Evolutionary conservation across 1,284 basidiomycete species (phyloP), one percentile per base, ranked within the genome.

Genomic region (Rhodofomes roseus): DNA sequence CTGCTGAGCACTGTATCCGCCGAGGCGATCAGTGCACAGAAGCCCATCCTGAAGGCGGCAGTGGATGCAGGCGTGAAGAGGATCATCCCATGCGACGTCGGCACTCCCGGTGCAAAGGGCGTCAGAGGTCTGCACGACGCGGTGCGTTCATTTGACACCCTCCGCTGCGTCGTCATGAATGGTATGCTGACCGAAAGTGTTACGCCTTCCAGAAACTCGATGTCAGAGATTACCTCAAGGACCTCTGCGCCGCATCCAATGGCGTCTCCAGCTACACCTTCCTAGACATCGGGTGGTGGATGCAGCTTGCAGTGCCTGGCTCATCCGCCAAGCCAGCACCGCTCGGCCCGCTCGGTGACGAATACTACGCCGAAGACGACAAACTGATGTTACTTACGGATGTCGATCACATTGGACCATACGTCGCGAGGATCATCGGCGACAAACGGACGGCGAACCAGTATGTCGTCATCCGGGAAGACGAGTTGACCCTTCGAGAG

Each of bases 231-330:
- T 65, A 46, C 50, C 31, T 68, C 51, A 43, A 60, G 37, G 56
- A 60, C 2, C 61, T 66, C 36, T 65, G 65, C 41, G 36, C 67
- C n/a, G 55, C 18, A 9, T 52, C 50, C 16, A 20, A 31, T 18
- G 31, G 50, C n/a, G 4, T 6, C 3, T 22, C 50, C 2, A 25
- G 55, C 9, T 62, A 70, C 55, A 70, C 68, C 7, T 65, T 68
- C 60, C 61, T 70, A 56, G 67, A 68, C 59, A 61, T 68, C 56
- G 68, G 68, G 36, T 70, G 66, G 65, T 70, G 67, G 67, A 67
- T 66, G 66, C 64, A 68, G 55, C 31, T 63, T 36, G 12, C 43
- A n/a, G 58, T 68, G 20, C 64, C 68, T 23, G 4, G 12, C 11
- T 16, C 46, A 1, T 14, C 46, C 11, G 12, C 0, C 25, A 3